phyloP scores from a whole-genome alignment of 805 yeast species.

The Suhomyces pyralidae region DNA sequence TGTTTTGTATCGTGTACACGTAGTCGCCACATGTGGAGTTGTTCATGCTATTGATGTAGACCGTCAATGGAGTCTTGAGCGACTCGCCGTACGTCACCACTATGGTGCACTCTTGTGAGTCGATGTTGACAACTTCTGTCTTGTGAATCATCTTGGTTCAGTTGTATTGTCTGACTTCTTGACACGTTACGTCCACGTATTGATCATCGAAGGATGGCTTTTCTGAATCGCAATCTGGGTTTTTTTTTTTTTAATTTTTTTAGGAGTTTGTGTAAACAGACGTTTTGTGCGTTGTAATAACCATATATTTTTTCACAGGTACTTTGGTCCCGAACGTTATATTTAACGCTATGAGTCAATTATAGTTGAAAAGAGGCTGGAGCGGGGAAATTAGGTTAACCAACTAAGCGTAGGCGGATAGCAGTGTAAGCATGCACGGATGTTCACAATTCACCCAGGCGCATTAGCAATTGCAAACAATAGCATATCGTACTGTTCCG shows the following conservation, averaged over 20 bases:
- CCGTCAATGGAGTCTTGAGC: conserved; percentile 24
- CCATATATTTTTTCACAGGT: background rate
- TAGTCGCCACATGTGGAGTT: conserved; percentile 25
- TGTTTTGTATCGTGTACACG: conserved; percentile 27
- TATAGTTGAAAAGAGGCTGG: background rate
- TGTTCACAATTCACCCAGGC: background rate
- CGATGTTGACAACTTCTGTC: conserved; percentile 4
- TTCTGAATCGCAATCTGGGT: background rate
- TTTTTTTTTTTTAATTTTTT: background rate
- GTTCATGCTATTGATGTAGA: conserved; percentile 25
- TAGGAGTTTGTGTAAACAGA: background rate
- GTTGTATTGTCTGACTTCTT: background rate
- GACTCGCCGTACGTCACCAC: conserved; percentile 10
- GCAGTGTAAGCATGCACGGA: background rate
- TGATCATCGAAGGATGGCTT: background rate
- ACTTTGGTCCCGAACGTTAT: background rate
- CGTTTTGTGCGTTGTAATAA: background rate
- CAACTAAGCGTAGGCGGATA: background rate
- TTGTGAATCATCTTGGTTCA: conserved; percentile 9
- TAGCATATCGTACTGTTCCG: background rate
- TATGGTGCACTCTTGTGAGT: conserved; percentile 12
- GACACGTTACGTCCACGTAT: background rate
- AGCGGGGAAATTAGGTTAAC: background rate
- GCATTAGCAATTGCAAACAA: background rate
- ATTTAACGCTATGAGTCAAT: background rate